A percentile compares a stretch with the other conserved stretches of the same genome.
These are phyloP conservation scores for Sporothrix protearum DNA, from an alignment of 2,329 filamentous ascomycete genomes.

Conservation along the genomic window DNA sequence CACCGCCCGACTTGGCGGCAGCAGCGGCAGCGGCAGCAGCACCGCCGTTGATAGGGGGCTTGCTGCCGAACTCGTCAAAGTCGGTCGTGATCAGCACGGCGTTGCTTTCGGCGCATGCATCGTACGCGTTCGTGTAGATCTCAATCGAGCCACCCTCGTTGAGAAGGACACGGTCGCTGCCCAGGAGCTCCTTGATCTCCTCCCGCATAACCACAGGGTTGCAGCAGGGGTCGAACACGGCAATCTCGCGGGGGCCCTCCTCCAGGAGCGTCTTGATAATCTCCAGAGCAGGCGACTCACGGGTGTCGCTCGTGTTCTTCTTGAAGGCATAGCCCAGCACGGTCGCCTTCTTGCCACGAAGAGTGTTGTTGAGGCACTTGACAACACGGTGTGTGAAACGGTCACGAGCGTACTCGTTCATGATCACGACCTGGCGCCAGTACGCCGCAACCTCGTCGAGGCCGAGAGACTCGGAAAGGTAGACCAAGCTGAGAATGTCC, in stretches of 20 bases:
- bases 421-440: constrained; percentile 69
- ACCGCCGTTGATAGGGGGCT: constrained; percentile 28
- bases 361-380: constrained; percentile 61
- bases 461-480: constrained; percentile 67
- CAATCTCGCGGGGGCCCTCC: constrained; percentile 61
- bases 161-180: constrained; percentile 32
- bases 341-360: constrained; percentile 66
- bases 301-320: constrained; percentile 71
- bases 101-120: constrained; percentile 48
- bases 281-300: constrained; percentile 66
- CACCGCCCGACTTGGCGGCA: constrained; percentile 28
- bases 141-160: constrained; percentile 44
- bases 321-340: constrained; percentile 77
- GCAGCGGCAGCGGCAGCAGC: constrained; percentile 24
- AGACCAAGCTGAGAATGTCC: constrained; percentile 69
- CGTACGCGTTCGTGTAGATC: constrained; percentile 48
- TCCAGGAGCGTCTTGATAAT: constrained; percentile 63
- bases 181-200: constrained; percentile 48
- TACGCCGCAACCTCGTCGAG: constrained; percentile 70
- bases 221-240: constrained; percentile 66
- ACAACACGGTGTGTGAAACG: constrained; percentile 66
- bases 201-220: constrained; percentile 49
- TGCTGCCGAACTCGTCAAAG: constrained; percentile 52
- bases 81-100: constrained; percentile 55
- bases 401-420: constrained; percentile 72